These are phyloP conservation scores for Fusarium sp. DNA, from an alignment of 2,329 filamentous ascomycete genomes.

Conservation along the genomic window DNA sequence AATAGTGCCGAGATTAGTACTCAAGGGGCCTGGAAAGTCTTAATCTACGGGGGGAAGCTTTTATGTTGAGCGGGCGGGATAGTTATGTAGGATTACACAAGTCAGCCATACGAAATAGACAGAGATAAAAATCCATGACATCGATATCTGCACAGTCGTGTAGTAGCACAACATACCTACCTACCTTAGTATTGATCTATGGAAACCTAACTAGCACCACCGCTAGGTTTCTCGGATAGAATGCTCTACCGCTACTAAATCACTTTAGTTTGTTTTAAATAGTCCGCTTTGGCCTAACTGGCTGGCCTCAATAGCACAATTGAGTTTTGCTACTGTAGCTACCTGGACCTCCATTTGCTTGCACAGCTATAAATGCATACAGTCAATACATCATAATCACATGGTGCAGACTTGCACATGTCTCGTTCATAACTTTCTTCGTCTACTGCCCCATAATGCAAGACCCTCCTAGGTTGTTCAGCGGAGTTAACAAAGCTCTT, in stretches of 20 bases:
- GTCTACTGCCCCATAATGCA: constrained; percentile 1
- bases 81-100: neutral
- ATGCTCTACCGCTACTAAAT: constrained; percentile 1
- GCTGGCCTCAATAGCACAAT: neutral
- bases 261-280: no score
- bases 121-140: constrained; percentile 15
- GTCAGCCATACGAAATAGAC: neutral
- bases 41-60: neutral
- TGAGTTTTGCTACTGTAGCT: neutral
- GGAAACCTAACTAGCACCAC: neutral
- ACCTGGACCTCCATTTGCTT: no score
- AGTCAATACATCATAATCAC: constrained; percentile 3
- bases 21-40: neutral
- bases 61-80: neutral
- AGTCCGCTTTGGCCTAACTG: neutral
- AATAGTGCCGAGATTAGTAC: constrained; percentile 28
- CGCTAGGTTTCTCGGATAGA: neutral
- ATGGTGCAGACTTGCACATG: neutral
- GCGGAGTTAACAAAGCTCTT: constrained; percentile 29
- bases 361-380: neutral
- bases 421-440: neutral
- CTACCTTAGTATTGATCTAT: neutral
- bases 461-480: neutral
- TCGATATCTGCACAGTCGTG: constrained; percentile 2
- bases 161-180: constrained; percentile 1